Base-by-base conservation (phyloP, 1,284 basidiomycete species). In the Sanghuangporus sanghuang region DNA sequence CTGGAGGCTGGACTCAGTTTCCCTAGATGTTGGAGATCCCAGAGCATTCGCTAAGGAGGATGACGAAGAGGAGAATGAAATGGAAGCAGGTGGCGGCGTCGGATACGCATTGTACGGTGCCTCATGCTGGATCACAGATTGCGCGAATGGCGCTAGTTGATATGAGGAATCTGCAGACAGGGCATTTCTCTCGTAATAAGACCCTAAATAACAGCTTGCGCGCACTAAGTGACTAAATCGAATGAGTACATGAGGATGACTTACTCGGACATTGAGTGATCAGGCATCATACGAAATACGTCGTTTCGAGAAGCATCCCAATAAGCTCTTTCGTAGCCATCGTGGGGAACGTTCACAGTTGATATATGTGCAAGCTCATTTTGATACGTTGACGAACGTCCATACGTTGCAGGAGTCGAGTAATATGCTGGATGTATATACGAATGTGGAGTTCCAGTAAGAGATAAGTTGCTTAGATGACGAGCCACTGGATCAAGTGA, bases 1-100 rank as follows among this genome's bases (percentile, higher is more conserved):
- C 32, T 61, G 57, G 14, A 52, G 32, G 3, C 16, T 35, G 21
- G 52, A 23, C 23, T 18, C 53, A 23, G 27, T 36, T 16, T 54
- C 32, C 6, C 23, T 56, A 3, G 68, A 61, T 3, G 75, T 72
- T 32, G 69, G 73, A 16, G 74, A 78, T 9, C 84, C 86, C n/a
- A 91, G 79, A 6, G 89, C 89, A 71, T 79, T 79, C 1, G 89
- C 87, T 60, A 91, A 80, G 9, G 89, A 90, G 14, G 89, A 89
- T 1, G 87, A 87, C 0, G 87, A 83, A n/a, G 77, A 77, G 42
- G 75, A 80, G 35, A 63, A 63, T 32, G 61, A 58, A 14, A 86
- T 83, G 11, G 80, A 79, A 1, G 85, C 85, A 12, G 86, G 87
- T 6, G 86, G 85, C 16, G 86, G 86, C 1, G 87, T 87, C 2